Evolutionary conservation across 1,139 yeast genomes (phyloP), one percentile per base, ranked within the genome.

Genomic region (Groenewaldozyma auringiensis): DNA sequence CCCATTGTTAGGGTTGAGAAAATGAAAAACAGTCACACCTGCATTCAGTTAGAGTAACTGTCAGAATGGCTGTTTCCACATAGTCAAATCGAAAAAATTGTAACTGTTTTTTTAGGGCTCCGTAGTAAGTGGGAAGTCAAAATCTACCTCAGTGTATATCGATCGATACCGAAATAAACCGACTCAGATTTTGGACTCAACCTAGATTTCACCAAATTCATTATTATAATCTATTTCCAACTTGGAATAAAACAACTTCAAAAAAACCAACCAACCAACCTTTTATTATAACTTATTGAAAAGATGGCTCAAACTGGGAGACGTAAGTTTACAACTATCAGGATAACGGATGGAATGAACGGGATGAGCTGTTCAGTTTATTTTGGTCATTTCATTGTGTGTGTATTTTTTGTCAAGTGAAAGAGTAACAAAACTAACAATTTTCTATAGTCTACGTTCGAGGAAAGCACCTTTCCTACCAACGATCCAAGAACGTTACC

Each of bases 401-500:
- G n/a, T n/a, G n/a, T n/a, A n/a, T n/a, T n/a, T n/a, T n/a, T n/a
- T n/a, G n/a, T n/a, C n/a, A n/a, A n/a, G n/a, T n/a, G 11, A 25
- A 11, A 11, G 11, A 25, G 29, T 11, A 25, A 25, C 6, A 25
- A 11, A 11, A 21, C 25, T 35, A 18, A 35, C 25, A 6, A 20
- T 4, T 8, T 11, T 17, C 11, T 35, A 11, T 35, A 85, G 95
- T 92, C 79, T 92, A 92, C 95, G 97, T 92, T 78, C 92, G 89
- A 83, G 98, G 97, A 78, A 92, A 89, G 83, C 97, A 92, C 85
- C 74, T 92, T 72, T 89, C 97, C 68, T 92, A 89, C 95, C 97
- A 92, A 81, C 94, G 98, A 80, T 88, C 96, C 67, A 92, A 92
- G 88, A 83, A 82, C 76, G 88, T 84, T 71, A 87, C 84, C 84